phyloP scores from a whole-genome alignment of 495 filamentous ascomycete species.

The Penicillium nucicola region DNA sequence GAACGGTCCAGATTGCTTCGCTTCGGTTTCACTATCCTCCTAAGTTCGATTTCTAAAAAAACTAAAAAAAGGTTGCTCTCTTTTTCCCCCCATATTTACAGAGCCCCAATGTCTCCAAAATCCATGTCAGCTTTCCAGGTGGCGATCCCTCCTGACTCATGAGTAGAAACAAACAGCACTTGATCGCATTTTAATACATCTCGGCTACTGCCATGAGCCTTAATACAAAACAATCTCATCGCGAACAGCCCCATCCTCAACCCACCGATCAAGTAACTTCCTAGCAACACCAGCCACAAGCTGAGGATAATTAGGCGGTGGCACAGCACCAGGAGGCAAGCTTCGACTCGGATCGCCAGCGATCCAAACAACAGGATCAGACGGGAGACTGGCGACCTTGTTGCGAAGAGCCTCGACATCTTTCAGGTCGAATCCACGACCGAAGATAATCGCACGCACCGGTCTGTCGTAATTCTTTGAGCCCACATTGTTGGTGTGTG shows the following conservation, averaged over 20 bases:
- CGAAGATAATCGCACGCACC: slow-evolving; percentile 30
- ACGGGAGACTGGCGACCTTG: slow-evolving; percentile 1
- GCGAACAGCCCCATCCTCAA: slow-evolving; percentile 5
- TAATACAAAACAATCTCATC: slow-evolving; percentile 16
- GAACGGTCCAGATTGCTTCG: no score
- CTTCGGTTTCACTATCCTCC: no score
- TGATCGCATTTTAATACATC: no score
- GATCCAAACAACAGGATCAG: slow-evolving; percentile 15
- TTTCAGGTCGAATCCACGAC: slow-evolving; percentile 19
- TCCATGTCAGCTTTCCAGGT: no score
- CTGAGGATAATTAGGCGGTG: slow-evolving; percentile 13
- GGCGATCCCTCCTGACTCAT: no score
- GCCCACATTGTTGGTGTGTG: slow-evolving; percentile 20
- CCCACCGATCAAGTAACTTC: slow-evolving; percentile 10
- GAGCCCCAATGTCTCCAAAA: no score
- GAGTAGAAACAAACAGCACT: no score
- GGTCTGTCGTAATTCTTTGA: slow-evolving; percentile 27
- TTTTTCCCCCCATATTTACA: no score
- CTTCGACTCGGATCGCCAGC: slow-evolving; percentile 11
- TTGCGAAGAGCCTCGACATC: slow-evolving; percentile 16
- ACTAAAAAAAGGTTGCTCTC: no score
- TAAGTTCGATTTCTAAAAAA: no score
- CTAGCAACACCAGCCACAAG: slow-evolving; percentile 4
- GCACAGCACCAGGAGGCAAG: slow-evolving; percentile 1
- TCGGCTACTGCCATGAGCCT: no score